Evolutionary conservation across 371 early-diverging fungal genomes (phyloP).

Genomic region (Modicella reniformis): DNA sequence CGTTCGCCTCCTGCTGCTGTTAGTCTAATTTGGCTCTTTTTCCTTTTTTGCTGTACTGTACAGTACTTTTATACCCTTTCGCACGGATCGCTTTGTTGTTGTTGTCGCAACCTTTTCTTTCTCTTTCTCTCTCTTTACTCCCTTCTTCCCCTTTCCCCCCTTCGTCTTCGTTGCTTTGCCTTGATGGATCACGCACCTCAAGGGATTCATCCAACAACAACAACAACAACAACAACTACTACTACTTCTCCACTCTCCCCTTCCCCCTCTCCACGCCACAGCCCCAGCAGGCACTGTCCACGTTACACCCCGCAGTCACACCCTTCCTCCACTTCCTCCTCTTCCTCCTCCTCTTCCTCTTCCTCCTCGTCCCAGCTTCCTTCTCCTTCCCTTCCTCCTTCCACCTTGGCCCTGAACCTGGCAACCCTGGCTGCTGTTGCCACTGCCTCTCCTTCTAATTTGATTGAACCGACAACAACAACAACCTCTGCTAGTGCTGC

Average conservation of each 20-base stretch:
- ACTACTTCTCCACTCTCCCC: neutral
- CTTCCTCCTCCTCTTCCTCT: neutral
- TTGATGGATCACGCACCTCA: neutral
- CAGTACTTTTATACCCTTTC: no score
- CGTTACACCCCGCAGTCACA: neutral
- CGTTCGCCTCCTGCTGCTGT: no score
- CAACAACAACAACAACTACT: no score
- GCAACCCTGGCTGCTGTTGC: slow-evolving; percentile 19
- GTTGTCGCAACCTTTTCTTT: neutral
- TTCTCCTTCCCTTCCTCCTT: neutral
- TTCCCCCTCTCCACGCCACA: neutral
- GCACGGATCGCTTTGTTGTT: no score
- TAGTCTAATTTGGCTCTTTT: no score
- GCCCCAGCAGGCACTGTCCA: slow-evolving; percentile 12
- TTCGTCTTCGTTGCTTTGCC: slow-evolving; percentile 4
- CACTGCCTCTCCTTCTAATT: neutral
- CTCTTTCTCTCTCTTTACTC: neutral
- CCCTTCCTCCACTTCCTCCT: slow-evolving; percentile 1
- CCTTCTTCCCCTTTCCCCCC: neutral
- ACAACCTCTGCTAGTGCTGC: neutral
- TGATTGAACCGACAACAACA: neutral
- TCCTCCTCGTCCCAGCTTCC: neutral
- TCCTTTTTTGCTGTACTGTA: no score
- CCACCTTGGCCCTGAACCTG: slow-evolving; percentile 21
- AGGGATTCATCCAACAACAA: no score